Percentiles rank a stretch among this genome's conserved stretches.
These are phyloP conservation scores for Trypanosoma avium DNA, from an alignment of 208 protist species.

Conservation along the genomic window DNA sequence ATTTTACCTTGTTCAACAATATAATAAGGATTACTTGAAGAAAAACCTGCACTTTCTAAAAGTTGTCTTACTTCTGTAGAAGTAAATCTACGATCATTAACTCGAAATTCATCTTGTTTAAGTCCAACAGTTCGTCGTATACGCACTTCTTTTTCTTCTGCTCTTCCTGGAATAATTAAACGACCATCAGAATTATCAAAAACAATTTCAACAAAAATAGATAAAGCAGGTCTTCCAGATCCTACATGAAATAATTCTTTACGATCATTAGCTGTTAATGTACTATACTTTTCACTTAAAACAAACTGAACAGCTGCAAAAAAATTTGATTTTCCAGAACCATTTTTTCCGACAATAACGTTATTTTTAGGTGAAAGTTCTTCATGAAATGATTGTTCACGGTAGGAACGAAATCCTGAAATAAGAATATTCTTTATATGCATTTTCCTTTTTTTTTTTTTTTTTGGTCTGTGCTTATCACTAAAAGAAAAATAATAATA, in stretches of 20 bases:
- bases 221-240: conserved; percentile 82
- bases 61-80: conserved; percentile 94
- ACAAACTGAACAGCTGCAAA: conserved; percentile 98
- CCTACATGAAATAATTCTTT: conserved; percentile 95
- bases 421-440: conserved; percentile 94
- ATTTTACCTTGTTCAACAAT: conserved; percentile 99
- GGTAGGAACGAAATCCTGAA: conserved; percentile 91
- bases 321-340: conserved; percentile 98
- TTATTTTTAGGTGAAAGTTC: conserved; percentile 78
- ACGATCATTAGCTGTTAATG: conserved; percentile 87
- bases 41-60: conserved; percentile 98
- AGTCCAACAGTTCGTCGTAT: conserved; percentile 96
- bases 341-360: conserved; percentile 96
- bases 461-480: too few species aligned
- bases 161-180: conserved; percentile 89
- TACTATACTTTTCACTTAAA: conserved; percentile 92
- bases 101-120: conserved; percentile 99
- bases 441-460: conserved; percentile 71
- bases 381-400: conserved; percentile 85
- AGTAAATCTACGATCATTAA: conserved; percentile 96
- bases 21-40: conserved; percentile 99
- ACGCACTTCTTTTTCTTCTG: conserved; percentile 92
- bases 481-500: background rate
- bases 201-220: conserved; percentile 97
- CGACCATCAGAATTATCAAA: conserved; percentile 98